phyloP scores from a whole-genome alignment of 2,329 filamentous ascomycete genomes.

The Fusarium sp. region DNA sequence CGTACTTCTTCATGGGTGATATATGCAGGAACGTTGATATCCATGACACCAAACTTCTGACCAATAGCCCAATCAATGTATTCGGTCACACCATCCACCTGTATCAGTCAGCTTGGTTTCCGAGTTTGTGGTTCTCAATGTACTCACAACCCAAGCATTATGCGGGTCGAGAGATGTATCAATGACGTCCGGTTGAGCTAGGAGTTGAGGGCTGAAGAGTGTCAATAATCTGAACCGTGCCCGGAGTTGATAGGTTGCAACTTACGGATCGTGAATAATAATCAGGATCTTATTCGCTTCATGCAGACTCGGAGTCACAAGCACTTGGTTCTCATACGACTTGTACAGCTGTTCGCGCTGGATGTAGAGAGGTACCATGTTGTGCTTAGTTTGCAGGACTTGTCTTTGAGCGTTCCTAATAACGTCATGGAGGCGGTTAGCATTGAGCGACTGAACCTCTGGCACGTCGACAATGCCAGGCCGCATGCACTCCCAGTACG shows the following conservation, averaged over 20 bases:
- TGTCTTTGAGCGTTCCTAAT: constrained; percentile 79
- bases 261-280: constrained; percentile 89
- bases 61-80: constrained; percentile 85
- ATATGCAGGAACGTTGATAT: constrained; percentile 87
- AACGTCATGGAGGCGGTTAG: constrained; percentile 77
- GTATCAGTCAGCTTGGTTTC: constrained; percentile 30
- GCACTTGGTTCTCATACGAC: constrained; percentile 84
- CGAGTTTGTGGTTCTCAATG: neutral
- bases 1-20: constrained; percentile 68
- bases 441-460: constrained; percentile 60
- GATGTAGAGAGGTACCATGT: constrained; percentile 82
- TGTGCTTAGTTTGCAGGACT: constrained; percentile 72
- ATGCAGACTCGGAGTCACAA: constrained; percentile 77
- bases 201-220: constrained; percentile 66
- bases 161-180: constrained; percentile 80
- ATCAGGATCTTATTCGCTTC: constrained; percentile 74
- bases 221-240: constrained; percentile 16
- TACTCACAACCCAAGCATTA: constrained; percentile 84
- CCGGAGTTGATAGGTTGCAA: constrained; percentile 26
- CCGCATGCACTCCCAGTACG: constrained; percentile 89
- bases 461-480: constrained; percentile 67
- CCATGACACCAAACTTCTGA: constrained; percentile 84
- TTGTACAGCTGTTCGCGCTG: constrained; percentile 75
- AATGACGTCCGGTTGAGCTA: constrained; percentile 71
- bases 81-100: constrained; percentile 81